These are phyloP conservation scores for Backusella mclennaniae DNA, from an alignment of 192 early-diverging fungal species.

Conservation along the genomic window DNA sequence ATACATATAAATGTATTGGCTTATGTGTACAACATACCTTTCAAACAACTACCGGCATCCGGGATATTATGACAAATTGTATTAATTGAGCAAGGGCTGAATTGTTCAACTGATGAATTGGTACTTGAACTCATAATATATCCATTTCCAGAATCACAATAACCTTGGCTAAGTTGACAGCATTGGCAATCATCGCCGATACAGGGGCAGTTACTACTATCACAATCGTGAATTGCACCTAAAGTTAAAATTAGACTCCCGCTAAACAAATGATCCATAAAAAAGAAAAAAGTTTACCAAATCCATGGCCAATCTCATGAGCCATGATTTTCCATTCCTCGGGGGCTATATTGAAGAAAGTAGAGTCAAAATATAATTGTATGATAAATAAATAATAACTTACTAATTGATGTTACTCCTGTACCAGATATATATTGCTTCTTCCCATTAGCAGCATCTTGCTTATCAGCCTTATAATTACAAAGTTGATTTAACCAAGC, in stretches of 20 bases:
- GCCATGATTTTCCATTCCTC: constrained; percentile 94
- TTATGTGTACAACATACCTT: constrained; percentile 20
- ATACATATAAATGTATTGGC: background rate
- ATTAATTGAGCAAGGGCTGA: constrained; percentile 62
- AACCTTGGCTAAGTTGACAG: constrained; percentile 45
- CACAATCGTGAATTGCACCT: constrained; percentile 91
- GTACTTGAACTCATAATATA: constrained; percentile 56
- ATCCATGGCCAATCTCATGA: constrained; percentile 91
- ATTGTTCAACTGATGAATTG: constrained; percentile 54
- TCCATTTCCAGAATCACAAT: background rate
- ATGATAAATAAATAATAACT: background rate
- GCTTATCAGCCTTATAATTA: constrained; percentile 44
- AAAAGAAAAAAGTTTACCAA: constrained; percentile 33
- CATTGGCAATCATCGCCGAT: constrained; percentile 38
- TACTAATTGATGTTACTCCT: constrained; percentile 79
- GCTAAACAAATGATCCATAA: background rate
- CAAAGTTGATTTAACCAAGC: constrained; percentile 85
- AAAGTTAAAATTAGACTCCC: constrained; percentile 15
- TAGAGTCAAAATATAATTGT: background rate
- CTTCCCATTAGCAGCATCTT: constrained; percentile 44
- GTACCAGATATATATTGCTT: constrained; percentile 71
- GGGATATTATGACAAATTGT: constrained; percentile 47
- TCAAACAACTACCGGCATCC: constrained; percentile 28
- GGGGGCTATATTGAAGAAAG: constrained; percentile 30
- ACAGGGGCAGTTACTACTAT: constrained; percentile 58